phyloP scores from a whole-genome alignment of 495 filamentous ascomycete genomes.

The Astrothelium subdiscretum region DNA sequence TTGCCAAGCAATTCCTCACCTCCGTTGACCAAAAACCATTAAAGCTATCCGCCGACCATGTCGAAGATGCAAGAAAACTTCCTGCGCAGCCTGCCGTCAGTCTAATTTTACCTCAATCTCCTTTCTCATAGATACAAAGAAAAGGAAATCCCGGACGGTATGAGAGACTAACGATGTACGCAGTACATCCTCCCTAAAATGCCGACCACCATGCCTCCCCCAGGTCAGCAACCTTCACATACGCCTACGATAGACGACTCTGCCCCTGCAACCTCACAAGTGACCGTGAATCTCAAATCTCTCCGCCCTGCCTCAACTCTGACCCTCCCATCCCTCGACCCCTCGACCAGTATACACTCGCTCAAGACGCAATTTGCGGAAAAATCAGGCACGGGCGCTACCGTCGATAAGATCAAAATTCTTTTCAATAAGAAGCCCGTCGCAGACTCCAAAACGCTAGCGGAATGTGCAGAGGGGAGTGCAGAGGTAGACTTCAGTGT shows the following conservation, averaged over 20 bases:
- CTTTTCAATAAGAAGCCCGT: slow-evolving; percentile 75
- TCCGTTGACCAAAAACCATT: slow-evolving; percentile 62
- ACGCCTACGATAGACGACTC: slow-evolving; percentile 17
- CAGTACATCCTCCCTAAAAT: slow-evolving; percentile 40
- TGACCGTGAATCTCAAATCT: slow-evolving; percentile 41
- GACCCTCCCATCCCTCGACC: slow-evolving; percentile 43
- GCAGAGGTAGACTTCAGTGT: slow-evolving; percentile 58
- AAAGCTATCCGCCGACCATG: slow-evolving; percentile 73
- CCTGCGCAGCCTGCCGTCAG: slow-evolving; percentile 59
- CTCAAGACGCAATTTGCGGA: slow-evolving; percentile 52
- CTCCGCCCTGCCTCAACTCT: slow-evolving; percentile 58
- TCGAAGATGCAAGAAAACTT: slow-evolving; percentile 67
- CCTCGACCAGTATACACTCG: slow-evolving; percentile 60
- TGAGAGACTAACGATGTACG: neutral
- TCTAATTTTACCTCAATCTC: slow-evolving; percentile 11
- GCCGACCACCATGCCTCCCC: slow-evolving; percentile 29
- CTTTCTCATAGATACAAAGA: slow-evolving; percentile 1
- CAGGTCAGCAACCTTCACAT: slow-evolving; percentile 21
- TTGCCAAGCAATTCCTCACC: slow-evolving; percentile 72
- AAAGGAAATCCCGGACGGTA: neutral
- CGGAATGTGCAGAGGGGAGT: slow-evolving; percentile 38
- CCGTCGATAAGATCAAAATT: slow-evolving; percentile 65
- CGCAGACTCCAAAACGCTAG: slow-evolving; percentile 52
- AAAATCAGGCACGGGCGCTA: slow-evolving; percentile 33
- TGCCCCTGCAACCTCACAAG: slow-evolving; percentile 34